A percentile compares a stretch with the other conserved stretches of the same genome.
Conservation (phyloP, 148 eudicot genomes). For the Nepenthes gracilis region DNA sequence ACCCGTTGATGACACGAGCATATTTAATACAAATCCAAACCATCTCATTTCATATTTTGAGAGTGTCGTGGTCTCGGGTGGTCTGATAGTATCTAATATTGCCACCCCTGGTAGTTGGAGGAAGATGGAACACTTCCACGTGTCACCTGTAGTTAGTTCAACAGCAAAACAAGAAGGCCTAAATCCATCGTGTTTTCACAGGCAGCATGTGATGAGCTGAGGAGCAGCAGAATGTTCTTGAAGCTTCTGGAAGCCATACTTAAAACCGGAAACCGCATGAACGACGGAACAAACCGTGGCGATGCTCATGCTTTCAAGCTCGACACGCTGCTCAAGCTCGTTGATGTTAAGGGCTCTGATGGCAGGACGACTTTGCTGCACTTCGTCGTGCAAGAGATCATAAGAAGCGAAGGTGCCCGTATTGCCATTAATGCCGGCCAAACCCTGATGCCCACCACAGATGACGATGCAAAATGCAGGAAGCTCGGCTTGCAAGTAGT, state of each 20-base stretch:
- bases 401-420: slow-evolving; percentile 72
- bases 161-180: too few relatives aligned
- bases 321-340: slow-evolving; percentile 88
- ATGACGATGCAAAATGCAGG: slow-evolving; percentile 63
- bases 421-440: slow-evolving; percentile 20
- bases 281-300: slow-evolving; percentile 88
- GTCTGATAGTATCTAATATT: too few relatives aligned
- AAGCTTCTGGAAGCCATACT: slow-evolving; percentile 93
- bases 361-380: slow-evolving; percentile 94
- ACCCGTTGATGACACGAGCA: too few relatives aligned
- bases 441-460: slow-evolving; percentile 11
- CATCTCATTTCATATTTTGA: too few relatives aligned
- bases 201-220: slow-evolving; percentile 92
- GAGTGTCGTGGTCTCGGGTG: too few relatives aligned
- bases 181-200: slow-evolving; percentile 14
- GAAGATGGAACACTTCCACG: too few relatives aligned
- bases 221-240: slow-evolving; percentile 83
- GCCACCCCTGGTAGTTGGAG: too few relatives aligned
- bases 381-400: slow-evolving; percentile 93
- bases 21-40: too few relatives aligned
- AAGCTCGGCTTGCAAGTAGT: slow-evolving; percentile 80
- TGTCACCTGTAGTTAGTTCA: too few relatives aligned
- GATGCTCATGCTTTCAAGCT: slow-evolving; percentile 98
- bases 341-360: slow-evolving; percentile 87
- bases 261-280: slow-evolving; percentile 96